Evolutionary conservation across 768 basidiomycete genomes (phyloP), one percentile per base, ranked within the genome.

Genomic region (Tulasnella calospora): DNA sequence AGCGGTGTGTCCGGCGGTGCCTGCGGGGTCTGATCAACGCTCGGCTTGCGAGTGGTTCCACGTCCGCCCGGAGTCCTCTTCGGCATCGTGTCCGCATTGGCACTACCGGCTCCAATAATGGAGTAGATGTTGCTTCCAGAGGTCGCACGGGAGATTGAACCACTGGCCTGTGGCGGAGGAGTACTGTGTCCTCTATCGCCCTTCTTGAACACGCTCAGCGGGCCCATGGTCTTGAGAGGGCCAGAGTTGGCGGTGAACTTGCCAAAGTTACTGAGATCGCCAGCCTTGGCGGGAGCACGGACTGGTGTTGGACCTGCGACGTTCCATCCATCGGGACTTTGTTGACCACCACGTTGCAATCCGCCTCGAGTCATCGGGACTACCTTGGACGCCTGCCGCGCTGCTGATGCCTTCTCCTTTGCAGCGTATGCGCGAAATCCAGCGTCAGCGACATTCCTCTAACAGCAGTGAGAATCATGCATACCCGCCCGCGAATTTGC

Each of bases 341-440:
- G 90, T 21, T 88, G 83, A n/a, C 92, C 88, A 57, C 96, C 97
- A 61, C 95, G 91, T 75, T 94, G 89, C 77, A 96, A 98, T 51
- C 95, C 94, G 47, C 93, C 92, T 51, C 96, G 92, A 33, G 95
- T 96, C 90, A 97, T 94, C 35, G 83, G 89, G 91, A 73, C 90
- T 3, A 91, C 89, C 40, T 89, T 87, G 80, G 85, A 40, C 40
- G 85, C 87, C 83, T 90, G 90, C 82, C 87, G 92, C 83, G 88
- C 91, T 82, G 51, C 77, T 30, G 86, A 87, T 36, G 84, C 84
- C 61, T 84, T 81, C 84, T 96, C 94, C 85, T 92, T 94, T 36
- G 92, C 93, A 81, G 90, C 93, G 90, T 95, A 82, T 40, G 38
- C 38, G 57, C 23, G 47, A 30, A 44, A 69, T 73, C 38, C 73